phyloP scores from a whole-genome alignment of 805 yeast genomes.

The Cyberlindnera suaveolens region DNA sequence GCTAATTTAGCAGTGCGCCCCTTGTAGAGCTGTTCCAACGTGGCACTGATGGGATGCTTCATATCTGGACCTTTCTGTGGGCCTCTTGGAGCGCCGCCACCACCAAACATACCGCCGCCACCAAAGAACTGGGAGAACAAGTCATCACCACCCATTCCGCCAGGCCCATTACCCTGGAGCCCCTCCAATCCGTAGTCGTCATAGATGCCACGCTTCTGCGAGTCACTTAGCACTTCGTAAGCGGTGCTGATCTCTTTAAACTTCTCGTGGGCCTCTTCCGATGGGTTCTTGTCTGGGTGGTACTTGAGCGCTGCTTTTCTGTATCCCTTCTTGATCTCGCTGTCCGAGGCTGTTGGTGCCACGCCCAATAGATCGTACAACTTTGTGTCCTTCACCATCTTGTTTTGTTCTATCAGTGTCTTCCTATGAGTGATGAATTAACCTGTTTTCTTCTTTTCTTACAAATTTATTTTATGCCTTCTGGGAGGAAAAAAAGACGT shows the following conservation, averaged over 20 bases:
- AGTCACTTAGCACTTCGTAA: conserved; percentile 80
- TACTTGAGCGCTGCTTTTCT: conserved; percentile 74
- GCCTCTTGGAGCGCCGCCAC: conserved; percentile 65
- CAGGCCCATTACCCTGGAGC: conserved; percentile 68
- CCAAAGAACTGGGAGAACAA: conserved; percentile 82
- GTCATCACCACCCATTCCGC: conserved; percentile 65
- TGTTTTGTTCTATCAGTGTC: conserved; percentile 4
- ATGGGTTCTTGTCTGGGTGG: conserved; percentile 80
- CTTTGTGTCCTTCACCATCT: conserved; percentile 77
- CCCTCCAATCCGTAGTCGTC: conserved; percentile 95
- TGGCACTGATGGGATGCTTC: conserved; percentile 77
- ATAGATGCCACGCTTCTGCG: conserved; percentile 82
- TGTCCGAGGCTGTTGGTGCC: conserved; percentile 58
- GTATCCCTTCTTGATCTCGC: conserved; percentile 76
- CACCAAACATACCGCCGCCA: conserved; percentile 51
- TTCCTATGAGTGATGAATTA: no score
- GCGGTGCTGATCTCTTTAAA: conserved; percentile 89
- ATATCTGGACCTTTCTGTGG: conserved; percentile 89
- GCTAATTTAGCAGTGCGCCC: conserved; percentile 95
- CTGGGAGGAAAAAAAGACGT: no score
- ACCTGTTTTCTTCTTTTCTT: no score
- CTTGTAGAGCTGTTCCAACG: conserved; percentile 88
- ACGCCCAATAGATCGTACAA: conserved; percentile 72
- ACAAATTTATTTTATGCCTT: no score
- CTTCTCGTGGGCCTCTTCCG: conserved; percentile 91